Conservation (phyloP, 257 asterid genomes). For the Leonotis leonurus region DNA sequence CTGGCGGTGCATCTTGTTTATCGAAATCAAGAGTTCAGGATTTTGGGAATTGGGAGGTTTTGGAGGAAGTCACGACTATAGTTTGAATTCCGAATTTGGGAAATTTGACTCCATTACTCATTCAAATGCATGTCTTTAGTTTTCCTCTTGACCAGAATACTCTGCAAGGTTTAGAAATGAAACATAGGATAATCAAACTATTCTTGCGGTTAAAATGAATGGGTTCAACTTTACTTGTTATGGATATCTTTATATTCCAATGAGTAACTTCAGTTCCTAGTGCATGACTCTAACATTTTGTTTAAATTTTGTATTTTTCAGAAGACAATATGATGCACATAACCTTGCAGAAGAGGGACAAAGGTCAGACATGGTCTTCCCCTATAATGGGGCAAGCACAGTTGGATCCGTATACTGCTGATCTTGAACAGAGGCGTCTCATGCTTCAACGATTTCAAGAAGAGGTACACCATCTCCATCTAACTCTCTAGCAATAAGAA, state of each 20-base stretch:
- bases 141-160: not conserved
- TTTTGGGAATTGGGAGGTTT: not conserved
- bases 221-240: not conserved
- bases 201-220: not conserved
- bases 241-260: not conserved
- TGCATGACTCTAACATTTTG: not conserved
- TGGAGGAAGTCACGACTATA: not conserved
- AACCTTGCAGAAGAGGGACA: slow-evolving; percentile 94
- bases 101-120: not conserved
- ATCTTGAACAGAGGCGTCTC: slow-evolving; percentile 89
- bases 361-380: slow-evolving; percentile 91
- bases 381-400: slow-evolving; percentile 81
- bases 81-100: no score
- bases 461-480: slow-evolving; percentile 62
- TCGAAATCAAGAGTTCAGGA: not conserved
- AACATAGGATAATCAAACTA: not conserved
- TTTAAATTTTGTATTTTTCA: slow-evolving; percentile 28
- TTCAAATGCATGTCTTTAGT: not conserved
- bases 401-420: slow-evolving; percentile 76
- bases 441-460: slow-evolving; percentile 98
- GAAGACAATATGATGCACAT: slow-evolving; percentile 88
- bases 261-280: not conserved
- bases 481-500: not conserved
- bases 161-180: not conserved
- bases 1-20: not conserved